phyloP scores from a whole-genome alignment of 345 rosid genomes.

The Aethionema arabicum region DNA sequence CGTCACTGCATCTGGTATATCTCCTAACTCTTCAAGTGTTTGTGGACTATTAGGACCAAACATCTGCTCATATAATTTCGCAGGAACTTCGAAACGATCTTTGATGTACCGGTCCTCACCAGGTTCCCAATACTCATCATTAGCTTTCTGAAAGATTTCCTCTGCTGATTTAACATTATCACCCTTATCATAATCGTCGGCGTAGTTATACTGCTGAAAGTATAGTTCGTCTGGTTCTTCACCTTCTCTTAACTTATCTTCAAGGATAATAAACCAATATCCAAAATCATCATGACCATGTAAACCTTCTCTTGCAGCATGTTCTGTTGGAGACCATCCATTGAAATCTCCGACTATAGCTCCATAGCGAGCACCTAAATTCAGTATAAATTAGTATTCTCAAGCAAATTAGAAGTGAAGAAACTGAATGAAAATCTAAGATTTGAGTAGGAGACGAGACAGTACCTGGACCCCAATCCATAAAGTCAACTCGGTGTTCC shows the following conservation, averaged over 20 bases:
- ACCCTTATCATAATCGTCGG: conserved; percentile 87
- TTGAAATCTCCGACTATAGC: conserved; percentile 87
- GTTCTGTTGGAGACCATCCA: conserved; percentile 87
- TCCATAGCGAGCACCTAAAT: conserved; percentile 90
- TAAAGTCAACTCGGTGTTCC: conserved; percentile 85
- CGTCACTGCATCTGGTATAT: conserved; percentile 76
- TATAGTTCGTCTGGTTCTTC: conserved; percentile 83
- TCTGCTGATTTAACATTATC: conserved; percentile 74
- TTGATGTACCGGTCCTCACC: conserved; percentile 85
- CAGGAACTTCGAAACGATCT: conserved; percentile 76
- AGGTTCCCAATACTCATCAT: conserved; percentile 98
- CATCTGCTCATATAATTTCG: conserved; percentile 82
- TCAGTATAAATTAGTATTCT: conserved; percentile 12
- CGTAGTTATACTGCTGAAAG: conserved; percentile 92
- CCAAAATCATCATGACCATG: conserved; percentile 93
- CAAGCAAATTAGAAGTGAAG: conserved; percentile 18
- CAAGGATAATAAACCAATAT: conserved; percentile 87
- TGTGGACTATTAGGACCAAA: conserved; percentile 98
- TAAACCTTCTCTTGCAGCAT: conserved; percentile 81
- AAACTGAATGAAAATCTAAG: conserved; percentile 17
- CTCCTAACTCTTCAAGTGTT: conserved; percentile 71
- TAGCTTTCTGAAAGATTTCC: conserved; percentile 70
- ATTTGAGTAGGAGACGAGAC: conserved; percentile 14
- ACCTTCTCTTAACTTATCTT: conserved; percentile 86
- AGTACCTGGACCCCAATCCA: conserved; percentile 99